These are phyloP conservation scores for Fusarium gaditjirri DNA, from an alignment of 2,329 filamentous ascomycete species.

Conservation along the genomic window DNA sequence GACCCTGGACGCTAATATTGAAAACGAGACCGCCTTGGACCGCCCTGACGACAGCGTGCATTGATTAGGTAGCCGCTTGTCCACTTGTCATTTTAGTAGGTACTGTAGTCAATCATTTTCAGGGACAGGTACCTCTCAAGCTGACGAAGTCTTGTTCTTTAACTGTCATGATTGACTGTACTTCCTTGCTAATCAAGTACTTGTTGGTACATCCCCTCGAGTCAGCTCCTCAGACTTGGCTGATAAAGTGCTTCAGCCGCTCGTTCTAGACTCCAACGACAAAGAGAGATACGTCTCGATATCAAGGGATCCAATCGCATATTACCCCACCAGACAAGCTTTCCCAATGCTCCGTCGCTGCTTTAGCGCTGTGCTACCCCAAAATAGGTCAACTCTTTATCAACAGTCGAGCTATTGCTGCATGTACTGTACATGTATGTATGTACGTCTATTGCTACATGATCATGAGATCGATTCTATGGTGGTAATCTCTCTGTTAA, in stretches of 20 bases:
- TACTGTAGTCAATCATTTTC: slow-evolving; percentile 13
- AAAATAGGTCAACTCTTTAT: not conserved
- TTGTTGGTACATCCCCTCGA: not conserved
- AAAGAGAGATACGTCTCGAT: not conserved
- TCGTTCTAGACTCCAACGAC: slow-evolving; percentile 6
- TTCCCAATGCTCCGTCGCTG: slow-evolving; percentile 28
- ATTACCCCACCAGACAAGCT: slow-evolving; percentile 38
- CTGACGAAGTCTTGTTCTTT: not conserved
- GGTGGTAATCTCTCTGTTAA: slow-evolving; percentile 35
- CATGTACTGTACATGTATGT: not conserved
- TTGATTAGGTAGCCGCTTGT: slow-evolving; percentile 20
- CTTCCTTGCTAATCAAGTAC: not conserved
- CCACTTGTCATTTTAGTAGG: slow-evolving; percentile 28
- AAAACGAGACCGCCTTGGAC: slow-evolving; percentile 14
- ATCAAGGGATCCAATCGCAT: not conserved
- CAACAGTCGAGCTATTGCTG: not conserved
- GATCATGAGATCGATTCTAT: not conserved
- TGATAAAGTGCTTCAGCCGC: slow-evolving; percentile 1
- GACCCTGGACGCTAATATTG: slow-evolving; percentile 28
- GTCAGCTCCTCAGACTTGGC: not conserved
- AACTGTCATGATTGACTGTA: not conserved
- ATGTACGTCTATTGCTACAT: not conserved
- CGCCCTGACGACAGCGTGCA: slow-evolving; percentile 33
- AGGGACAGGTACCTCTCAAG: not conserved
- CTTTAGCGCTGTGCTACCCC: slow-evolving; percentile 22